Base-by-base conservation (phyloP, 2,329 filamentous ascomycete genomes). In the Chalara sp. region DNA sequence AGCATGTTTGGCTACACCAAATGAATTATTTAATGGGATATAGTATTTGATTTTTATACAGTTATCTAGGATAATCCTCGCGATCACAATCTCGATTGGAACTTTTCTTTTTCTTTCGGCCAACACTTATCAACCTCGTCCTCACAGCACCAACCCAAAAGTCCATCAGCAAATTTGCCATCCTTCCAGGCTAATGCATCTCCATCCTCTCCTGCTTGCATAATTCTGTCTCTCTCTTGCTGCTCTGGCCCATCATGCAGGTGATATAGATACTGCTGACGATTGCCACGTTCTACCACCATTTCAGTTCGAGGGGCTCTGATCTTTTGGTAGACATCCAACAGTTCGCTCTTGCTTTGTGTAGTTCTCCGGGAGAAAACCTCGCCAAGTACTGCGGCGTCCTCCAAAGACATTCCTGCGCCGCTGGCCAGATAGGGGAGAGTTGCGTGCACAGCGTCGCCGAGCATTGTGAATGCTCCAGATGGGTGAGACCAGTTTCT, bases 361-460 rank as follows among this genome's bases (percentile, higher is more conserved):
- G 11, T 35, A n/a, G 28, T 31, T 11, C 54, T 50, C 56, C 70
- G 69, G 0, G 71, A 71, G 1, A 83, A 70, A 50, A 77, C 80
- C 43, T 80, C 66, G 0, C 80, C 79, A 0, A 83, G 68, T 0
- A 80, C 76, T 3, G 76, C 76, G 0, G 71, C 80, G 49, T 84
- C 80, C 62, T 84, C 80, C 1, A 83, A 68, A 4, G 76, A 74
- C 79, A 83, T 82, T 2, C 79, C 79, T 0, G 79, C 79, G 3
- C 64, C 74, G 6, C 68, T 72, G 2, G 79, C 78, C 0, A 83
- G 68, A 59, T 86, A 86, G 0, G 82, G 83, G 0, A 86, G 68
- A 0, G 80, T 84, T 1, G 82, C 80, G 54, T 86, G 81, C 2
- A 80, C 79, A 0, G 81, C 78, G 58, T 86, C 82, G 0, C 83